Percentiles rank a stretch among this genome's conserved stretches.
Conservation (phyloP, 1,139 yeast species). For the Barnettozyma hawaiiensis region DNA sequence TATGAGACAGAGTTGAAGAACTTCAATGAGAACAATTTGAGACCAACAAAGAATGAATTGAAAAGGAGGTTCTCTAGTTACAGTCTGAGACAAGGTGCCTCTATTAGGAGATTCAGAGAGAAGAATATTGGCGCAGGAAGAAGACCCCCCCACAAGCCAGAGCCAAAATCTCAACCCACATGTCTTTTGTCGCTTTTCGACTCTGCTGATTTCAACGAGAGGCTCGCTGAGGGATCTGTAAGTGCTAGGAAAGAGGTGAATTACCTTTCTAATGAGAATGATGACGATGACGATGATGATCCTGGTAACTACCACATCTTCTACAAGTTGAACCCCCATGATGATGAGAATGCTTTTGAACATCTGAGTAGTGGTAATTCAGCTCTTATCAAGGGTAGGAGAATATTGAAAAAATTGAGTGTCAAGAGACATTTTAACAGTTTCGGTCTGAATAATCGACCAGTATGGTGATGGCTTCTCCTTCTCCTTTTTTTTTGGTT, state of each 20-base stretch:
- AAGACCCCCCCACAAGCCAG: background rate
- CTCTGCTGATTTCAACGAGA: conserved; percentile 11
- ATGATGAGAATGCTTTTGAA: background rate
- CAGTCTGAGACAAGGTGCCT: conserved; percentile 7
- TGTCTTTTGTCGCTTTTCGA: conserved; percentile 12
- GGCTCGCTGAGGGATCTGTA: conserved; percentile 10
- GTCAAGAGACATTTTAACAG: background rate
- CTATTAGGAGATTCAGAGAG: conserved; percentile 6
- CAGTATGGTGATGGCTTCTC: background rate
- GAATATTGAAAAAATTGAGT: background rate
- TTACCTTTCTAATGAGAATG: conserved; percentile 2
- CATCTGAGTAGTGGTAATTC: background rate
- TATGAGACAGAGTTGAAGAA: conserved; percentile 8
- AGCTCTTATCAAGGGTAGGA: background rate
- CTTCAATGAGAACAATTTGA: conserved; percentile 8
- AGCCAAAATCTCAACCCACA: background rate
- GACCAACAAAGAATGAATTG: conserved; percentile 9
- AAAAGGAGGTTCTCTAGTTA: conserved; percentile 12
- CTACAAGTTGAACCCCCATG: conserved; percentile 6
- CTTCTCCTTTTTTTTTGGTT: too few species aligned
- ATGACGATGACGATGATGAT: conserved; percentile 13
- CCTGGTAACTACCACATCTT: conserved; percentile 10
- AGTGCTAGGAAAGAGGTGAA: conserved; percentile 7
- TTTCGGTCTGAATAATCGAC: background rate
- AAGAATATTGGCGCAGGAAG: background rate